Evolutionary conservation across 352 stramenopile genomes (phyloP).

Genomic region (Pilasporangium apinafurcum): DNA sequence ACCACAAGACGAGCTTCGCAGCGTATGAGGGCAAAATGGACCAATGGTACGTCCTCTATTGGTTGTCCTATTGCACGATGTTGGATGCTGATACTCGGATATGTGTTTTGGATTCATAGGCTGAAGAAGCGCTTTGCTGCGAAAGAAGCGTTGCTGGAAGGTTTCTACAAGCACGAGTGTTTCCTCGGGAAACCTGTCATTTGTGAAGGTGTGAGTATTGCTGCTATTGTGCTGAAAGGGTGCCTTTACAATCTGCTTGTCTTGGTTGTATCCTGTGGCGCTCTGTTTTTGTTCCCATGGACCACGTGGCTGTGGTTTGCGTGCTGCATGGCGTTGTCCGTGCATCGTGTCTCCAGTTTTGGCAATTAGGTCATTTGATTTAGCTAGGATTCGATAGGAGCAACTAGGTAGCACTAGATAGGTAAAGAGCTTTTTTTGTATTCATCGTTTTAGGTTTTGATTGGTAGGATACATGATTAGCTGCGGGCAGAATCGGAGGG

Average conservation of each 20-base stretch:
- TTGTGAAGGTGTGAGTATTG: conserved; percentile 21
- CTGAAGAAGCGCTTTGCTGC: conserved; percentile 60
- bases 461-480: too few relatives aligned
- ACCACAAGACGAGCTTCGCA: conserved; percentile 33
- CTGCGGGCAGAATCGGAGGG: too few relatives aligned
- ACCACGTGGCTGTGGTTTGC: conserved; percentile 27
- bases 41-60: conserved; percentile 23
- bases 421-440: too few relatives aligned
- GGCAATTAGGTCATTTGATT: conserved; percentile 16
- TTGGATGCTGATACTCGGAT: background rate
- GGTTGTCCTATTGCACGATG: background rate
- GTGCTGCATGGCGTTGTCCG: conserved; percentile 31
- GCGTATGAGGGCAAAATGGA: conserved; percentile 40
- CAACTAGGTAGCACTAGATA: too few relatives aligned
- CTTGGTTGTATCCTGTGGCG: conserved; percentile 18
- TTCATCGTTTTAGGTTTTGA: too few relatives aligned
- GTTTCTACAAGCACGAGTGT: conserved; percentile 55
- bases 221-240: conserved; percentile 12
- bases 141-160: conserved; percentile 60
- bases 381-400: too few relatives aligned
- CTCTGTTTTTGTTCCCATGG: conserved; percentile 24
- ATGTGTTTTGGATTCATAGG: conserved; percentile 10
- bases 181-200: conserved; percentile 34
- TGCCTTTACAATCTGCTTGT: conserved; percentile 31
- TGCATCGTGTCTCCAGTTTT: conserved; percentile 45